Evolutionary conservation across 1,284 basidiomycete species (phyloP).

Genomic region (Trichosporon asahii): DNA sequence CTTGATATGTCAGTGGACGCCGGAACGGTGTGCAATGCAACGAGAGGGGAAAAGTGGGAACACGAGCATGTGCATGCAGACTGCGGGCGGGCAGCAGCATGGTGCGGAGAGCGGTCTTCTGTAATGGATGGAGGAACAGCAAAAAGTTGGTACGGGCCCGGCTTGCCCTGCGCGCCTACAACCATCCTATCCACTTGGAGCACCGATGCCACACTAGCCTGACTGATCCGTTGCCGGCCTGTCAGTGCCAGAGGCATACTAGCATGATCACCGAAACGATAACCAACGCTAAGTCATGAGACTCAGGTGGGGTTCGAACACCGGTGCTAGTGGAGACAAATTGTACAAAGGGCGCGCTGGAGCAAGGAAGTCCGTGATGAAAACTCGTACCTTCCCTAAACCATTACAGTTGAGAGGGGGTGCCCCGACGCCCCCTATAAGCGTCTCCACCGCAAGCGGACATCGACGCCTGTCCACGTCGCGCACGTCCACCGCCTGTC

Average conservation of each 20-base stretch:
- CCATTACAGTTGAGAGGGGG: constrained; percentile 38
- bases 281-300: constrained; percentile 42
- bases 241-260: constrained; percentile 31
- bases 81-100: not conserved
- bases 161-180: constrained; percentile 48
- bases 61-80: not conserved
- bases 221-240: constrained; percentile 52
- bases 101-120: not conserved
- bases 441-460: not conserved
- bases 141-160: constrained; percentile 49
- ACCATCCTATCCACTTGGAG: constrained; percentile 47
- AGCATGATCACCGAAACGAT: constrained; percentile 46
- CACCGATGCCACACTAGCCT: constrained; percentile 45
- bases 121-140: not conserved
- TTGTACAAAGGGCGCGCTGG: constrained; percentile 44
- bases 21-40: not conserved
- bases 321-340: constrained; percentile 47
- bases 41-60: not conserved
- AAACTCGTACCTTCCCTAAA: constrained; percentile 46
- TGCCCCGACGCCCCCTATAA: not conserved
- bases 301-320: constrained; percentile 48
- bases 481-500: not conserved
- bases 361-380: constrained; percentile 42
- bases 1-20: not conserved
- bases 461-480: not conserved